Conservation (phyloP, 2,329 filamentous ascomycete species). For the Pyrenophora graminea region DNA sequence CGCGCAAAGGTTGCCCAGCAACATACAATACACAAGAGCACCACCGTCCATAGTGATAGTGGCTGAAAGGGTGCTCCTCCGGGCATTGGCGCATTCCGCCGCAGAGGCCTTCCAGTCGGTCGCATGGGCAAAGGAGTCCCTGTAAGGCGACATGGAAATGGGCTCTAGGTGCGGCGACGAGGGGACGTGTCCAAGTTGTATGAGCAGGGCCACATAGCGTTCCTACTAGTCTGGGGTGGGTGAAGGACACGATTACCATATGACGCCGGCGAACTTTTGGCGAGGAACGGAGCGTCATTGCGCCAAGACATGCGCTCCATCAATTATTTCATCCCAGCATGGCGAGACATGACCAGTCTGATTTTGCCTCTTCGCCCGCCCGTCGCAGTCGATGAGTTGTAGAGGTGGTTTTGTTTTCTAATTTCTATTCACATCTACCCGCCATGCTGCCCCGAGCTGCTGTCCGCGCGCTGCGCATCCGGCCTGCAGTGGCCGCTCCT, state of each 20-base stretch:
- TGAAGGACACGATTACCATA: constrained; percentile 23
- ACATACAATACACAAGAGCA: constrained; percentile 31
- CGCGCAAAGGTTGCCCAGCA: constrained; percentile 40
- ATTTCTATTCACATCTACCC: constrained; percentile 24
- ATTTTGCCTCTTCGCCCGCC: background rate
- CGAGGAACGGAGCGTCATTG: constrained; percentile 17
- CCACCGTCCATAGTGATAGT: constrained; percentile 42
- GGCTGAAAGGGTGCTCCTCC: constrained; percentile 26
- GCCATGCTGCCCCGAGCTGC: constrained; percentile 45
- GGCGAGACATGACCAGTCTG: background rate
- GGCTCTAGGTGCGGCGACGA: constrained; percentile 2
- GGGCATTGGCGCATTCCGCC: constrained; percentile 30
- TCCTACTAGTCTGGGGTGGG: background rate
- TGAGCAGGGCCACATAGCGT: constrained; percentile 11
- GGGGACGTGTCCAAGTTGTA: constrained; percentile 1
- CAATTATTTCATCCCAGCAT: constrained; percentile 30
- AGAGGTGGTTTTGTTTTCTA: constrained; percentile 13
- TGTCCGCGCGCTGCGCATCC: constrained; percentile 38
- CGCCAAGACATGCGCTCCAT: constrained; percentile 13
- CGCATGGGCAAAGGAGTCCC: constrained; percentile 43
- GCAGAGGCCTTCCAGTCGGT: constrained; percentile 38
- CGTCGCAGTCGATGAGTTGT: constrained; percentile 1
- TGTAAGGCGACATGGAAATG: constrained; percentile 41
- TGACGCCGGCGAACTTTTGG: constrained; percentile 8
- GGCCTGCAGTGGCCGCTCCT: constrained; percentile 31